phyloP scores from a whole-genome alignment of 2,329 filamentous ascomycete species.

The Fusarium sp. region DNA sequence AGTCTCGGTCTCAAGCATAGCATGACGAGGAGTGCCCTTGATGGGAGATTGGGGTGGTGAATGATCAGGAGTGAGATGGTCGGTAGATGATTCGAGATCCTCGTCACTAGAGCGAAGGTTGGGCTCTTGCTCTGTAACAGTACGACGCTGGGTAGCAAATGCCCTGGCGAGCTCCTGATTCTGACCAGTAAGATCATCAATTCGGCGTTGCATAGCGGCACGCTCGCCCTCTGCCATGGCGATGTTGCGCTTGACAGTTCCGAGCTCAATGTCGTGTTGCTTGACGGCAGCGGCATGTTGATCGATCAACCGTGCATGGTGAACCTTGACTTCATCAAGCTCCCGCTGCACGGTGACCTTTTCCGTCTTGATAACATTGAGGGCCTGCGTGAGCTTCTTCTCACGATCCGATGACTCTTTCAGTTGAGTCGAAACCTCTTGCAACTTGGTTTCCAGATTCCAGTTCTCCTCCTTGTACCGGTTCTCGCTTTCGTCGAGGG shows the following conservation, averaged over 20 bases:
- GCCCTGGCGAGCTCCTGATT: constrained; percentile 91
- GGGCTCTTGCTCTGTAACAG: constrained; percentile 70
- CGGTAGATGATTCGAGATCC: constrained; percentile 70
- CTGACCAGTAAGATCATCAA: constrained; percentile 87
- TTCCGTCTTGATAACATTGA: constrained; percentile 76
- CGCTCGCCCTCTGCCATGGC: constrained; percentile 82
- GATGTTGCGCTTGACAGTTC: constrained; percentile 81
- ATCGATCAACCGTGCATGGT: constrained; percentile 80
- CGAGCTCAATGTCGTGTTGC: constrained; percentile 88
- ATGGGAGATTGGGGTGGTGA: constrained; percentile 90
- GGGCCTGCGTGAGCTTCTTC: constrained; percentile 77
- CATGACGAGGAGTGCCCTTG: constrained; percentile 90
- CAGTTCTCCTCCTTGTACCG: constrained; percentile 99
- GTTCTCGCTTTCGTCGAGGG: constrained; percentile 91
- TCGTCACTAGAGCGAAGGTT: constrained; percentile 68
- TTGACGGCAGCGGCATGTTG: constrained; percentile 81
- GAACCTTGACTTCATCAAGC: constrained; percentile 86
- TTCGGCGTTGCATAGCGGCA: constrained; percentile 78
- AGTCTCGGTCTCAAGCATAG: constrained; percentile 93
- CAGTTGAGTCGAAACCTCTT: constrained; percentile 78
- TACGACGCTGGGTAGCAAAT: constrained; percentile 76
- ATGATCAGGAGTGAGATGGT: constrained; percentile 82
- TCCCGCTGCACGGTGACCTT: constrained; percentile 84
- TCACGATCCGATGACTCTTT: constrained; percentile 84
- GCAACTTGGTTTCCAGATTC: constrained; percentile 92